Base-by-base conservation (phyloP, 192 early-diverging fungal species). In the Cetraspora pellucida region DNA sequence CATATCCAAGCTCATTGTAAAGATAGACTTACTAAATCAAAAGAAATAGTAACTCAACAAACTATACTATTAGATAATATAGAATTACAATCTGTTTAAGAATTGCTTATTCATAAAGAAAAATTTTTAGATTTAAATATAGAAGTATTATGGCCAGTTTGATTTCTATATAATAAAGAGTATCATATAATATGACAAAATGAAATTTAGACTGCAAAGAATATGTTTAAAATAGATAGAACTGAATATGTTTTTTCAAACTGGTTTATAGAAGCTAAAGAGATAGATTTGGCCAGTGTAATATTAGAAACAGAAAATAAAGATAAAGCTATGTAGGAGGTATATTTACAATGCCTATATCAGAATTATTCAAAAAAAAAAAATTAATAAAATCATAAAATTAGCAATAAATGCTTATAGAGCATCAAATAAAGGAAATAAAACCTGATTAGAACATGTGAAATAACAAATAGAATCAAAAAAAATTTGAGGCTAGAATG, bases 141-240 rank as follows among this genome's bases (percentile, higher is more conserved):
- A 71, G 27, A 71, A 71, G 69, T 71, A n/a, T 11, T 49, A 30
- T 71, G 27, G 27, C 50, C 50, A 50, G n/a, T 71, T 37, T 3
- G 7, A 21, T 71, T 71, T 71, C 27, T 17, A 71, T 21, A 71
- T 30, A 27, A 71, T 71, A 44, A 71, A 71, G n/a, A 49, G 19
- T 10, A 71, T 52, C 47, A 2, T 19, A 2, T 10, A 52, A n/a
- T 71, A 50, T 71, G 69, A 27, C 69, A 71, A 71, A 71, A 71
- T 27, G 50, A 9, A 43, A 71, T 71, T 71, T 3, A 71, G 55
- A 57, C 30, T 30, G 71, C 37, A 72, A 72, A 72, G 23, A 17
- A 72, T 52, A 72, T 72, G 28, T 55, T 72, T 31, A 72, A 72
- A 19, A 54, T 57, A 58, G 19, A n/a, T n/a, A n/a, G n/a, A n/a